Evolutionary conservation across 169 alveolate genomes (phyloP).

Genomic region (Toxoplasma gondii): DNA sequence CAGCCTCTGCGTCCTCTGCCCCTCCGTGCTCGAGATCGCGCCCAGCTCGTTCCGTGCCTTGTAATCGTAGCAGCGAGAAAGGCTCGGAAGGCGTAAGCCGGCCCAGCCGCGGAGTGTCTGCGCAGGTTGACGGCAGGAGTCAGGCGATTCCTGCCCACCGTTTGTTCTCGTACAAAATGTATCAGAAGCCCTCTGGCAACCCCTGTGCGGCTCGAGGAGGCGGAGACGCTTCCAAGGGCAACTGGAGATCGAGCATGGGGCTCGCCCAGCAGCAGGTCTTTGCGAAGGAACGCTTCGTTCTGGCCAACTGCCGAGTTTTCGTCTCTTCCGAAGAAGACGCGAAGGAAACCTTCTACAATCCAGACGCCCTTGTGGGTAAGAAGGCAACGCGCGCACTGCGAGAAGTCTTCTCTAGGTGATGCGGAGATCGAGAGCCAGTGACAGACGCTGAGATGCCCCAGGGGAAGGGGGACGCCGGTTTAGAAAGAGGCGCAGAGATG

Average conservation of each 20-base stretch:
- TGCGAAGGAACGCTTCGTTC: slow-evolving; percentile 9
- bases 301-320: slow-evolving; percentile 36
- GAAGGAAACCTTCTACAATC: background rate
- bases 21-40: background rate
- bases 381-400: background rate
- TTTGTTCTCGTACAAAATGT: background rate
- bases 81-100: background rate
- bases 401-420: no score
- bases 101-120: background rate
- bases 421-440: no score
- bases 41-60: no score
- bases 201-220: background rate
- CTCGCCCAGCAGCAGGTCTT: background rate
- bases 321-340: background rate
- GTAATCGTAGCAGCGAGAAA: background rate
- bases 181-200: background rate
- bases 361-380: slow-evolving; percentile 8
- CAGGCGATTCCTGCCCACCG: background rate
- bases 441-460: no score
- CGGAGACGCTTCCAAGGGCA: background rate
- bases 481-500: no score
- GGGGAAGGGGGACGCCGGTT: no score
- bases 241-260: background rate
- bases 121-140: background rate
- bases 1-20: background rate